A percentile compares a stretch with the other conserved stretches of the same genome.
Evolutionary conservation across 2,329 filamentous ascomycete species (phyloP).

Genomic region (Cladosporium velox): DNA sequence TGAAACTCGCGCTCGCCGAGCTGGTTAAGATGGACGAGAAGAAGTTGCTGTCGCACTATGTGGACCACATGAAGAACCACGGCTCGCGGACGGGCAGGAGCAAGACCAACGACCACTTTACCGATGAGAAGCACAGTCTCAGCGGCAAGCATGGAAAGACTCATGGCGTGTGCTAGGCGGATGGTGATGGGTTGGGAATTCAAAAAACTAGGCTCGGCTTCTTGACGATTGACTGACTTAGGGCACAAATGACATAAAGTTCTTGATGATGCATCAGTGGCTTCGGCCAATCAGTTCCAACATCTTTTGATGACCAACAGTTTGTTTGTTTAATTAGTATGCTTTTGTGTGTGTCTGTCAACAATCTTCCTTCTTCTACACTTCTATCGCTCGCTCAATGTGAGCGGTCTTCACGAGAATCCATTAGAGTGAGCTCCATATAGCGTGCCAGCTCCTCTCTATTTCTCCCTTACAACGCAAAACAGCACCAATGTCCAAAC

Average conservation of each 20-base stretch:
- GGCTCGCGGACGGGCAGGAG: conserved; percentile 29
- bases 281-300: neutral
- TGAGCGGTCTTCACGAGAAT: neutral
- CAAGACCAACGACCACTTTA: conserved; percentile 49
- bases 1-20: conserved; percentile 73
- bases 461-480: neutral
- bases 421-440: neutral
- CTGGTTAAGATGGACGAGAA: conserved; percentile 74
- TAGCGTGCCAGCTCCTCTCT: neutral
- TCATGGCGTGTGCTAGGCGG: conserved; percentile 73
- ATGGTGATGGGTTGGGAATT: neutral
- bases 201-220: neutral
- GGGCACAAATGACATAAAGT: neutral
- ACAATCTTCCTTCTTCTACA: neutral
- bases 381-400: neutral
- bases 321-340: neutral
- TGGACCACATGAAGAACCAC: conserved; percentile 46
- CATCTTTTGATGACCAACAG: neutral
- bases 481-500: neutral
- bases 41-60: conserved; percentile 64
- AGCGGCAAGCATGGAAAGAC: conserved; percentile 91
- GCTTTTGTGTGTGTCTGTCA: neutral
- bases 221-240: neutral
- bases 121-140: conserved; percentile 80
- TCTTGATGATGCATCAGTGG: neutral